These are phyloP conservation scores for Pythium aphanidermatum DNA, from an alignment of 352 stramenopile species.

Conservation along the genomic window DNA sequence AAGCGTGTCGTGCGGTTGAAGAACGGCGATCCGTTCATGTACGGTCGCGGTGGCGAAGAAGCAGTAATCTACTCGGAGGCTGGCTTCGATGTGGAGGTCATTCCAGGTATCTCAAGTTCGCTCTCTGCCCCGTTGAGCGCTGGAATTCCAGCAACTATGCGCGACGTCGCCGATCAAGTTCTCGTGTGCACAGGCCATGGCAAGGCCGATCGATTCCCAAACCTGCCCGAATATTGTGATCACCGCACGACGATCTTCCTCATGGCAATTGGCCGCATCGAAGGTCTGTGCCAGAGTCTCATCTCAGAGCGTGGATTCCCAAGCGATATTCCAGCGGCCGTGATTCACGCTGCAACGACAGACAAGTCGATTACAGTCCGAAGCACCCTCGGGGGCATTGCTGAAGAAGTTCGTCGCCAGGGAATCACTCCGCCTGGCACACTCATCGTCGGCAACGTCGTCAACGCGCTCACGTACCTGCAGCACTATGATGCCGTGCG, in stretches of 20 bases:
- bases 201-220: constrained; percentile 84
- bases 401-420: constrained; percentile 72
- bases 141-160: constrained; percentile 94
- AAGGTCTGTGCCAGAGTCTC: constrained; percentile 81
- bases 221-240: constrained; percentile 93
- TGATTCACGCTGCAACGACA: constrained; percentile 92
- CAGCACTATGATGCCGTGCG: constrained; percentile 56
- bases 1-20: constrained; percentile 95
- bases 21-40: constrained; percentile 98
- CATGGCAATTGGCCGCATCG: constrained; percentile 94
- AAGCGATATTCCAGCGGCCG: constrained; percentile 83
- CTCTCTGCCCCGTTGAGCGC: constrained; percentile 92
- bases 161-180: constrained; percentile 92
- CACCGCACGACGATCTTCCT: constrained; percentile 97
- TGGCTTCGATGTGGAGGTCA: constrained; percentile 78
- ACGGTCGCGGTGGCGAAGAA: constrained; percentile 94
- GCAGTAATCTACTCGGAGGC: constrained; percentile 68
- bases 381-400: constrained; percentile 88
- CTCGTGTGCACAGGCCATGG: constrained; percentile 92
- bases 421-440: constrained; percentile 89
- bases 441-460: constrained; percentile 93
- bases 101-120: constrained; percentile 93
- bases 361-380: constrained; percentile 85
- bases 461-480: constrained; percentile 69
- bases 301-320: constrained; percentile 86